A percentile compares a stretch with the other conserved stretches of the same genome.
These are phyloP conservation scores for Alternaria longipes DNA, from an alignment of 2,329 filamentous ascomycete genomes.

Conservation along the genomic window DNA sequence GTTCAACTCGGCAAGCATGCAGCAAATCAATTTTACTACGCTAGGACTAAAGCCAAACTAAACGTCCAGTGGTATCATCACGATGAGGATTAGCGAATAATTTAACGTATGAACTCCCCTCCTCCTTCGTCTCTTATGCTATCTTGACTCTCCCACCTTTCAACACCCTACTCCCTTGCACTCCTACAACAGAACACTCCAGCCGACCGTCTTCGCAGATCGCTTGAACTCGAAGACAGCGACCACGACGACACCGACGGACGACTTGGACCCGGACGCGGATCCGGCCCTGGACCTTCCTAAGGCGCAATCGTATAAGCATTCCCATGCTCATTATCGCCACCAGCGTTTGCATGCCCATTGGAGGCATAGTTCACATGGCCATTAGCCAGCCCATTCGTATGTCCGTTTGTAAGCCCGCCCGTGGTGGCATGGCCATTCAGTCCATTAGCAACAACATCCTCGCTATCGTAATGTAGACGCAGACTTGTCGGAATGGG, in stretches of 20 bases:
- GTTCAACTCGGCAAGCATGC: not conserved
- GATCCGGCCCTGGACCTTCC: not conserved
- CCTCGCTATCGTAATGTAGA: conserved; percentile 35
- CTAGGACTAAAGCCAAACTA: not conserved
- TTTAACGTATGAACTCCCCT: not conserved
- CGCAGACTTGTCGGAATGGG: conserved; percentile 48
- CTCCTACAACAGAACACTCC: conserved; percentile 5
- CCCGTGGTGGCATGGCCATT: not conserved
- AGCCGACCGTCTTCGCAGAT: not conserved
- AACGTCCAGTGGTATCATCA: conserved; percentile 3
- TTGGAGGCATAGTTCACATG: conserved; percentile 13
- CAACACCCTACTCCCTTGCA: not conserved
- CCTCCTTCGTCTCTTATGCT: not conserved
- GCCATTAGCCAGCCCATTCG: conserved; percentile 8
- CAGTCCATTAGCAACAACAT: conserved; percentile 10
- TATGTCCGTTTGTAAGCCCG: conserved; percentile 6
- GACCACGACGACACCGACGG: not conserved
- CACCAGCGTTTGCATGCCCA: conserved; percentile 25
- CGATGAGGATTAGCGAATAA: not conserved
- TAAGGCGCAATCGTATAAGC: conserved; percentile 29
- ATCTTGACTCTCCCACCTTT: not conserved
- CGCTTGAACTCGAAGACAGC: not conserved
- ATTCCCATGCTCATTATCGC: conserved; percentile 22
- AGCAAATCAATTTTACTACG: too few relatives aligned
- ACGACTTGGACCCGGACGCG: not conserved